These are phyloP conservation scores for Diaporthe amygdali DNA, from an alignment of 2,329 filamentous ascomycete genomes.

Conservation along the genomic window DNA sequence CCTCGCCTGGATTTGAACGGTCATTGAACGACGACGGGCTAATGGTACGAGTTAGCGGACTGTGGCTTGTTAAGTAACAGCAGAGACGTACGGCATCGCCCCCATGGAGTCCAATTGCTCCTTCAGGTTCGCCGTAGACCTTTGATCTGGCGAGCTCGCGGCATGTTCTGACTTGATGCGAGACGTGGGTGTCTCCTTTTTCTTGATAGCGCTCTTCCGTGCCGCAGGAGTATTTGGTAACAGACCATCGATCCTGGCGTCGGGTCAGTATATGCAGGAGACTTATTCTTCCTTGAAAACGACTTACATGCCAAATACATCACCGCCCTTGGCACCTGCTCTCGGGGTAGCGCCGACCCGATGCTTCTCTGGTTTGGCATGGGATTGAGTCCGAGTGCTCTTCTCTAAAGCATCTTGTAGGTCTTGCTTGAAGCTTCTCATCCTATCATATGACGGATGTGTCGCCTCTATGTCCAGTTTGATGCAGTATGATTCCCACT, in stretches of 20 bases:
- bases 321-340: constrained; percentile 58
- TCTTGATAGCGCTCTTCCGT: constrained; percentile 45
- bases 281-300: background rate
- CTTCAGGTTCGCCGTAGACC: constrained; percentile 45
- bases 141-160: constrained; percentile 50
- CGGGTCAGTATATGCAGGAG: constrained; percentile 28
- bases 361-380: constrained; percentile 65
- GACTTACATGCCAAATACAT: constrained; percentile 83
- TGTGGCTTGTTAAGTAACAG: background rate
- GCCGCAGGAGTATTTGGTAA: constrained; percentile 66
- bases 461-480: constrained; percentile 87
- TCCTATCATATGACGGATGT: constrained; percentile 71
- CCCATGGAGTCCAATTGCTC: constrained; percentile 45
- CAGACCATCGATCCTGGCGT: constrained; percentile 66
- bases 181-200: constrained; percentile 52
- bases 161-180: constrained; percentile 49
- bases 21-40: constrained; percentile 74
- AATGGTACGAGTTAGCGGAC: background rate
- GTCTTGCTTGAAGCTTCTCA: constrained; percentile 82
- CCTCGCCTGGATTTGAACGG: constrained; percentile 79
- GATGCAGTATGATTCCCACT: constrained; percentile 98
- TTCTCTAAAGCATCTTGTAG: constrained; percentile 85
- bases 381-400: constrained; percentile 66
- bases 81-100: constrained; percentile 41
- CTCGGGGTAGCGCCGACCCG: constrained; percentile 68